Percentiles rank a stretch among this genome's conserved stretches.
Evolutionary conservation across 768 basidiomycete species (phyloP).

Genomic region (Lentinula edodes): DNA sequence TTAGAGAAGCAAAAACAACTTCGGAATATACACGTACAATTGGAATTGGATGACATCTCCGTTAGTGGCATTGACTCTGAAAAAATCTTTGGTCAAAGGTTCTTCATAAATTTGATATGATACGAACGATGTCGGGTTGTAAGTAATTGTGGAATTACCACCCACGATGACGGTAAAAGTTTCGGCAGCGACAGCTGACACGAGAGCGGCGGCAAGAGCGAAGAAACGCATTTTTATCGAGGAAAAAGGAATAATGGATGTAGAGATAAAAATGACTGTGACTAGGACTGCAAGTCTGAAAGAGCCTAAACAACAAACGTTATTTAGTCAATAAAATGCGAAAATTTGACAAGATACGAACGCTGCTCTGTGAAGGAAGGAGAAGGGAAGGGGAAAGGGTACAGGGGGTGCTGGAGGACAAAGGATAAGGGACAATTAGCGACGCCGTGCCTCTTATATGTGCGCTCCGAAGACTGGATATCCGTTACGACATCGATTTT

Average conservation of each 20-base stretch:
- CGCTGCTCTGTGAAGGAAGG: conserved; percentile 24
- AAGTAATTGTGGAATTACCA: conserved; percentile 18
- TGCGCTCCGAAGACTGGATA: not conserved
- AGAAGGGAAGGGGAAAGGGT: conserved; percentile 9
- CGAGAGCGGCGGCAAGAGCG: conserved; percentile 18
- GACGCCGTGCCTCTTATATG: not conserved
- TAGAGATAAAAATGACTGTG: conserved; percentile 12
- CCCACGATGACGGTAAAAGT: conserved; percentile 29
- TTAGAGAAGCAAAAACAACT: not conserved
- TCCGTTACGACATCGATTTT: not conserved
- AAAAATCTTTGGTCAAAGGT: not conserved
- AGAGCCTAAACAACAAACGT: conserved; percentile 17
- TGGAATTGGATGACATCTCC: conserved; percentile 42
- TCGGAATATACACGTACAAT: conserved; percentile 23
- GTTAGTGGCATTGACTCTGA: conserved; percentile 25
- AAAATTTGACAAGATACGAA: conserved; percentile 8
- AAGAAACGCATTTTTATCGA: conserved; percentile 12
- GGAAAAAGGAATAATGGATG: conserved; percentile 7
- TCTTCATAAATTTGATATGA: not conserved
- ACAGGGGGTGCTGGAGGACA: not conserved
- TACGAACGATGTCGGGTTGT: conserved; percentile 17
- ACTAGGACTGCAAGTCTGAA: conserved; percentile 10
- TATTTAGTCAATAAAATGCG: conserved; percentile 7
- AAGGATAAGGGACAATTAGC: not conserved
- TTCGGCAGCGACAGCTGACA: conserved; percentile 22